Base-by-base conservation (phyloP, 2,329 filamentous ascomycete species). In the Botrytis porri region DNA sequence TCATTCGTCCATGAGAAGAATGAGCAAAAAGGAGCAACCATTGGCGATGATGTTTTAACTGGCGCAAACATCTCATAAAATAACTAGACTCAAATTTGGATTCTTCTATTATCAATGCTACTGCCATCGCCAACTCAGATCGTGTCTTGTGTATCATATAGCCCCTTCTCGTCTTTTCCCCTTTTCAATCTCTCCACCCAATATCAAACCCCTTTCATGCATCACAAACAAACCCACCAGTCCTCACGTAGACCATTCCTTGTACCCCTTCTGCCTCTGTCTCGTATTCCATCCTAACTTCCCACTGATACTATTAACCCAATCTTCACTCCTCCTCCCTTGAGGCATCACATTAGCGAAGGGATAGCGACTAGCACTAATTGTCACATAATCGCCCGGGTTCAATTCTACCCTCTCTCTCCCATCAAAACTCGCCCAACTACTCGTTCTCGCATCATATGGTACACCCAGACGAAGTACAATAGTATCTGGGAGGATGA, bases 371-470 rank as follows among this genome's bases (percentile, higher is more conserved):
- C 90, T 93, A 3, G 93, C 93, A 77, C 91, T 93, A 75, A 96
- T 92, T 2, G 93, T 95, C 8, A 95, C 92, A 80, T 96, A 96
- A 82, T 96, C 93, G 25, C 93, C 93, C 0, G 92, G 91, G 66
- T 84, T 82, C 54, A 96, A 85, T 83, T 96, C 93, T n/a, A 93
- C 84, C 83, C 94, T 89, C 84, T 98, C 94, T 75, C 94, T 88
- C 2, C 96, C 96, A 82, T 99, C 96, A 81, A 99, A 99, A 82
- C 94, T 97, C n/a, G 95, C 96, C 95, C 96, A 99, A 59, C 92
- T 95, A 77, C 90, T 92, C 7, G 94, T 94, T 67, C 96, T 87
- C 14, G 95, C 93, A 82, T 97, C 92, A 81, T 97, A 98, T 0
- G 96, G 96, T n/a, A 98, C 95, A 18, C 95, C 96, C 29, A 97